phyloP scores from a whole-genome alignment of 202 grass and related monocot species.

The Setaria viridis region DNA sequence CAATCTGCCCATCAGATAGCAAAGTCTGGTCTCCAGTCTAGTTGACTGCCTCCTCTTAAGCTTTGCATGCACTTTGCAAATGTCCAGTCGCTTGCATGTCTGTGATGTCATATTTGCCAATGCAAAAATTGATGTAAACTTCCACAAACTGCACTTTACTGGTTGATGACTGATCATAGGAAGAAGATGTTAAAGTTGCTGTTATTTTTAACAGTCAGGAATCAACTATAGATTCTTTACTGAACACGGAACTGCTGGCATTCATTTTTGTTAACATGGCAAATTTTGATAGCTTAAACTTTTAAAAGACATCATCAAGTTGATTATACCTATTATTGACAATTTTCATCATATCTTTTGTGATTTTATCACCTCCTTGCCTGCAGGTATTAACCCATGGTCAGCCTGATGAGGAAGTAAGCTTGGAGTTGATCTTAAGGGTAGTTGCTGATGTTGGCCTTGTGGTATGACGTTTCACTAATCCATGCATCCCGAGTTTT shows the following conservation, averaged over 20 bases:
- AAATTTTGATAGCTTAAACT: conserved; percentile 27
- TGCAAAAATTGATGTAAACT: background rate
- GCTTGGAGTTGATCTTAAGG: conserved; percentile 88
- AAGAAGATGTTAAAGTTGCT: conserved; percentile 18
- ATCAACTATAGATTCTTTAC: conserved; percentile 8
- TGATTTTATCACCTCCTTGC: conserved; percentile 38
- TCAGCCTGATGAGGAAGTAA: conserved; percentile 88
- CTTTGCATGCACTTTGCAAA: background rate
- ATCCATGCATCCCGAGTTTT: conserved; percentile 16
- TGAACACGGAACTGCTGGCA: background rate
- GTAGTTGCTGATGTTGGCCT: conserved; percentile 99
- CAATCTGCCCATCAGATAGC: background rate
- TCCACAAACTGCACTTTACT: background rate
- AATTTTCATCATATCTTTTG: background rate
- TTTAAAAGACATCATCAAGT: background rate
- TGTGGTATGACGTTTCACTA: conserved; percentile 62
- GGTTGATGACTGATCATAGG: conserved; percentile 12
- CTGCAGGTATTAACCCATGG: conserved; percentile 86
- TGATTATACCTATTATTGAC: background rate
- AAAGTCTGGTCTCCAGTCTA: background rate
- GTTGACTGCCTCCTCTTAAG: background rate
- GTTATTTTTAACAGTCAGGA: background rate
- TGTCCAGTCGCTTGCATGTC: conserved; percentile 1
- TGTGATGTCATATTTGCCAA: conserved; percentile 4
- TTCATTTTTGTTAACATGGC: conserved; percentile 7